Conservation (phyloP, 2,329 filamentous ascomycete genomes). For the Fusarium sp. region DNA sequence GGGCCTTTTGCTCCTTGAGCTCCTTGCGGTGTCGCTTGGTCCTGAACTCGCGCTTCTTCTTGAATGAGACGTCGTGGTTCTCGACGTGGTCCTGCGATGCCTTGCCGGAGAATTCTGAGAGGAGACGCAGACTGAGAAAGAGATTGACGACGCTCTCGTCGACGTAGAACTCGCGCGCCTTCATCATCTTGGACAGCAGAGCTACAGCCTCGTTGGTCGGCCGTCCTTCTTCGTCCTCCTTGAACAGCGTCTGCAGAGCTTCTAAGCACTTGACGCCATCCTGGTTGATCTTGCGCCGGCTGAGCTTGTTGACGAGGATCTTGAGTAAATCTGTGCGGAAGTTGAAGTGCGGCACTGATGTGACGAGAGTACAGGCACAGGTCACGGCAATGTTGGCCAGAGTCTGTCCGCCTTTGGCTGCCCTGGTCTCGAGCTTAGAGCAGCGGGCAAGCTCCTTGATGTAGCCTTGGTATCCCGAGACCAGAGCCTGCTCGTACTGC, state of each 20-base stretch:
- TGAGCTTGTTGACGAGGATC: conserved; percentile 86
- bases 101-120: conserved; percentile 88
- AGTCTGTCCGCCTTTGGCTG: conserved; percentile 55
- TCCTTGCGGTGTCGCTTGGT: conserved; percentile 89
- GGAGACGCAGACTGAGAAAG: conserved; percentile 87
- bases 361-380: conserved; percentile 84
- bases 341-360: conserved; percentile 94
- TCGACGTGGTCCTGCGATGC: conserved; percentile 83
- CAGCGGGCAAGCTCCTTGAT: conserved; percentile 78
- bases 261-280: conserved; percentile 82
- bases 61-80: conserved; percentile 62
- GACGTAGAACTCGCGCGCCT: conserved; percentile 81
- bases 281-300: conserved; percentile 74
- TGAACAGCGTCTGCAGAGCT: conserved; percentile 83
- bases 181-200: conserved; percentile 94
- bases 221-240: conserved; percentile 88
- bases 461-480: conserved; percentile 86
- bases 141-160: conserved; percentile 89
- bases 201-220: conserved; percentile 88
- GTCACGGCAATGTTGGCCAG: conserved; percentile 82
- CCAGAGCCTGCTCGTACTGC: conserved; percentile 86
- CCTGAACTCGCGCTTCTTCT: conserved; percentile 83
- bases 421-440: conserved; percentile 65
- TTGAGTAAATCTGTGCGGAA: conserved; percentile 88
- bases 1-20: conserved; percentile 83